Evolutionary conservation across 805 yeast genomes (phyloP), one percentile per base, ranked within the genome.

Genomic region (Saccharomyces eubayanus): DNA sequence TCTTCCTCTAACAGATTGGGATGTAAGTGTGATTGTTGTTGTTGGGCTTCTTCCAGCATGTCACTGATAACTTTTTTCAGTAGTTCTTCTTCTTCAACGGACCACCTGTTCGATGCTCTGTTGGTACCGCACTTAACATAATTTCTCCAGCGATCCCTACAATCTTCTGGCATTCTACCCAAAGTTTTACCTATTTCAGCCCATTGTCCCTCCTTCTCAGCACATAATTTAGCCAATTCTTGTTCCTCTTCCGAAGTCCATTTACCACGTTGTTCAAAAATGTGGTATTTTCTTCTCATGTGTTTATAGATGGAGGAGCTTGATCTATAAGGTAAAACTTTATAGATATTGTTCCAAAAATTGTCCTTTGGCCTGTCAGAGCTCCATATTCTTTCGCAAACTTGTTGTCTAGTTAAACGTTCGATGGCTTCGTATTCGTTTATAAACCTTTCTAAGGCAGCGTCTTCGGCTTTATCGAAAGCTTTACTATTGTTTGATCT

Each of bases 91-190:
- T 87, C 95, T 28, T 77, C 80, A 1, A 66, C 65, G 0, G 83
- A 72, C 97, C 97, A 90, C 64, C 84, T 85, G 67, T 85, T 85
- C 51, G 77, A 77, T 10, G 80, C 78, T 56, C 96, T 74, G 52
- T 78, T 78, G 21, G 73, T 75, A 14, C 96, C 96, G 71, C 96
- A 89, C 67, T 89, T 89, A 57, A 89, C 85, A 65, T 89, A 89
- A 66, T 90, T 90, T 67, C 97, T 76, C 95, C 95, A 90, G 56
- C 97, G 75, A 67, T 90, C 97, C 58, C 97, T 77, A 69, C 96
- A 89, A 69, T 90, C 97, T 63, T 90, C 97, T 0, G 97, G 97
- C 96, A 90, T 89, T 61, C 97, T 75, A 10, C 85, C 86, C 82
- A 90, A 74, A 11, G 73, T 71, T 47, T 77, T 76, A 5, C 96